Evolutionary conservation across 176 grass and related monocot genomes (phyloP).

Genomic region (Paspalum vaginatum): DNA sequence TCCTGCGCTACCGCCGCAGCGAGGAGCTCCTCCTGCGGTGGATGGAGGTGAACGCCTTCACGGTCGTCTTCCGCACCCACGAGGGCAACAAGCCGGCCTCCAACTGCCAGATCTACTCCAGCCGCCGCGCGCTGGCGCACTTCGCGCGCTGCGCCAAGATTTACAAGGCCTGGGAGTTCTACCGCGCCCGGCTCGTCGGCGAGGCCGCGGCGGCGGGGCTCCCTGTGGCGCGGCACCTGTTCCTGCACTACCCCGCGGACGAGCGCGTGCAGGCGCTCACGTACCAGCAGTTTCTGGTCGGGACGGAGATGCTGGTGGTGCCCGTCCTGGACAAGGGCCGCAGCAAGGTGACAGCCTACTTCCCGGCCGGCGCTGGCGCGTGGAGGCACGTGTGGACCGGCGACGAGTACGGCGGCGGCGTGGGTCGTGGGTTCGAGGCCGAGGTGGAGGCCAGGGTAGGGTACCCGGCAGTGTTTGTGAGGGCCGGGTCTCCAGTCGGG

Average conservation of each 20-base stretch:
- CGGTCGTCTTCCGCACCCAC: constrained; percentile 83
- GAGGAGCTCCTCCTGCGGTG: constrained; percentile 89
- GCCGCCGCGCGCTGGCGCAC: constrained; percentile 56
- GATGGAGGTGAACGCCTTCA: constrained; percentile 95
- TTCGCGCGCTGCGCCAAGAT: constrained; percentile 92
- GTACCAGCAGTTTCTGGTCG: constrained; percentile 82
- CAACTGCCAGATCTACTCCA: constrained; percentile 90
- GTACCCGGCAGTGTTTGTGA: constrained; percentile 80
- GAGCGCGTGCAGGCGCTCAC: constrained; percentile 61
- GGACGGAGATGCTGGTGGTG: constrained; percentile 80
- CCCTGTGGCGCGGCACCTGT: constrained; percentile 79
- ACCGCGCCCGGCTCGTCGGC: constrained; percentile 65
- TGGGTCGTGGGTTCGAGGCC: constrained; percentile 46
- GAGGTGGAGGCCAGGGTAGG: constrained; percentile 57
- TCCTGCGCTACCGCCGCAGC: constrained; percentile 77
- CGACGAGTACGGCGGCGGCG: constrained; percentile 34
- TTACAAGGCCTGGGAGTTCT: constrained; percentile 92
- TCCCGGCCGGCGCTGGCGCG: constrained; percentile 49
- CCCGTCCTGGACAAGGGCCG: constrained; percentile 81
- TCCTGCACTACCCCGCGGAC: constrained; percentile 84
- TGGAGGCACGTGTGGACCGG: constrained; percentile 89
- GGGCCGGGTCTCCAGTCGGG: constrained; percentile 57
- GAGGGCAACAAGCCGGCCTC: constrained; percentile 84
- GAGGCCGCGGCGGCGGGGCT: constrained; percentile 70
- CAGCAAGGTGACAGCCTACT: constrained; percentile 69